A percentile compares a stretch with the other conserved stretches of the same genome.
Conservation (phyloP, 2,329 filamentous ascomycete genomes). For the Pseudogymnoascus sp. region DNA sequence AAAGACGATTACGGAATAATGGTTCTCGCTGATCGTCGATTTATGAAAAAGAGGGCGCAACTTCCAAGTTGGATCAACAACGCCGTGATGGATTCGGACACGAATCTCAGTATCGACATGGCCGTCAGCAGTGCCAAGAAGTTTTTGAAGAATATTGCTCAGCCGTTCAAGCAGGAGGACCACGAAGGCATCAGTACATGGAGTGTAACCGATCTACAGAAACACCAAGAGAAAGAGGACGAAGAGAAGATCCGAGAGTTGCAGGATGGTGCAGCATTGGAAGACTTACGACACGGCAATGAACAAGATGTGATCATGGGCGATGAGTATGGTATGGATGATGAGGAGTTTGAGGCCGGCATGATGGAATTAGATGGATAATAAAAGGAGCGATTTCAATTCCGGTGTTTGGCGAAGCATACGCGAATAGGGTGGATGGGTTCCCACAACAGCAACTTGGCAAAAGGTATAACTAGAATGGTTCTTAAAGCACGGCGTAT, state of each 20-base stretch:
- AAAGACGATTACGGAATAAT: slow-evolving; percentile 99
- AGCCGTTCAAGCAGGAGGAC: slow-evolving; percentile 74
- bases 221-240: slow-evolving; percentile 70
- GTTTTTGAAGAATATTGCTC: slow-evolving; percentile 86
- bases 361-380: slow-evolving; percentile 44
- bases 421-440: background rate
- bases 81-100: slow-evolving; percentile 75
- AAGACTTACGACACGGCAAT: slow-evolving; percentile 21
- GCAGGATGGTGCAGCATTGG: slow-evolving; percentile 40
- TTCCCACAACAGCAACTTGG: slow-evolving; percentile 6
- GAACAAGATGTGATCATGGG: slow-evolving; percentile 17
- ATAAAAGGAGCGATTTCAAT: slow-evolving; percentile 12
- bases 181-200: slow-evolving; percentile 93
- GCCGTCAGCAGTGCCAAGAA: slow-evolving; percentile 82
- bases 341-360: slow-evolving; percentile 41
- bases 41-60: slow-evolving; percentile 84
- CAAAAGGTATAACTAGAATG: slow-evolving; percentile 18
- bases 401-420: slow-evolving; percentile 5
- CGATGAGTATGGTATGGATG: slow-evolving; percentile 31
- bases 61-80: slow-evolving; percentile 96
- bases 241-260: slow-evolving; percentile 61
- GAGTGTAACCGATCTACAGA: slow-evolving; percentile 72
- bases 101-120: slow-evolving; percentile 93
- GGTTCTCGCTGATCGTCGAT: slow-evolving; percentile 91
- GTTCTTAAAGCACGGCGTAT: background rate